These are phyloP conservation scores for Diaporthe sp. DNA, from an alignment of 2,329 filamentous ascomycete genomes.

Conservation along the genomic window DNA sequence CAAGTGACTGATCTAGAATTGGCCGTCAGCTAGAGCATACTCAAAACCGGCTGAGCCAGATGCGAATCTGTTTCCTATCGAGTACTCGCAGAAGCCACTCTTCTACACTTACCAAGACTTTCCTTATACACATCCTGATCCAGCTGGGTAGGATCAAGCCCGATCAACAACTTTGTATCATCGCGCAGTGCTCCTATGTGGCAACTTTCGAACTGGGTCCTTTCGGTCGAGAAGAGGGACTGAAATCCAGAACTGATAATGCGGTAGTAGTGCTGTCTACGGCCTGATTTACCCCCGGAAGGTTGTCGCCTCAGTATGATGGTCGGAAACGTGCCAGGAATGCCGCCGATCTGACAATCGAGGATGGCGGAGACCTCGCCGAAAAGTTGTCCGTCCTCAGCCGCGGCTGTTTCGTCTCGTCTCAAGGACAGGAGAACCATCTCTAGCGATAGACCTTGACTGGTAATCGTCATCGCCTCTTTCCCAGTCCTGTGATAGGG, in stretches of 20 bases:
- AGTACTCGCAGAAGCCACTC: no score
- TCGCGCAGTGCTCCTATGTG: neutral
- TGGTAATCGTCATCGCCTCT: neutral
- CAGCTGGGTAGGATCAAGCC: neutral
- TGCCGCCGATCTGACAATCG: neutral
- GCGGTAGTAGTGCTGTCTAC: neutral
- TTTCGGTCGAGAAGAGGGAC: neutral
- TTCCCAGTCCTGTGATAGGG: neutral
- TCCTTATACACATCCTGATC: neutral
- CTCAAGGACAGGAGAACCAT: neutral
- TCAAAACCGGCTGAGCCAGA: no score
- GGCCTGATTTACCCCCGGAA: neutral
- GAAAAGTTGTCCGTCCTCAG: neutral
- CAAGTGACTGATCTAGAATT: neutral
- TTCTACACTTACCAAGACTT: neutral
- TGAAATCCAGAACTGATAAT: neutral
- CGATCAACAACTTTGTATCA: neutral
- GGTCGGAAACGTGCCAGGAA: neutral
- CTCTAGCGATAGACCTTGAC: neutral
- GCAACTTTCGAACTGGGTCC: neutral
- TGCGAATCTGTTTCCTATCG: no score
- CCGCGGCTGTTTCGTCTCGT: neutral
- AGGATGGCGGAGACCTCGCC: neutral
- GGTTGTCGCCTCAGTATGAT: neutral
- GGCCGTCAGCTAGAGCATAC: neutral